These are phyloP conservation scores for Aspergillus alliaceus DNA, from an alignment of 2,329 filamentous ascomycete genomes.

Conservation along the genomic window DNA sequence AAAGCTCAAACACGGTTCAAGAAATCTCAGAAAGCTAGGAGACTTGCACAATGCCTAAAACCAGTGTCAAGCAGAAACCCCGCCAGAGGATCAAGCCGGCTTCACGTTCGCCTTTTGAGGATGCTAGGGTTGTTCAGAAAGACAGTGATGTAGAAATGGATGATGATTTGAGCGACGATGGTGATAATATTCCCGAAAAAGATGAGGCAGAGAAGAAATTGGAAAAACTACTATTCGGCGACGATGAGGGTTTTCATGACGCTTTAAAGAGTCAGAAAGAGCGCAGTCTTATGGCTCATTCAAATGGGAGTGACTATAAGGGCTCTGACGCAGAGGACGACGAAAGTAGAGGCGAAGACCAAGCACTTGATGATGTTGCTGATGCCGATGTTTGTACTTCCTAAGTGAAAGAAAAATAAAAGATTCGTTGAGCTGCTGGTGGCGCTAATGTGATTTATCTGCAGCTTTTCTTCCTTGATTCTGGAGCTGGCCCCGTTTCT, in stretches of 20 bases:
- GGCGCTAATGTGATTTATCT: constrained; percentile 1
- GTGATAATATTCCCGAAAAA: constrained; percentile 56
- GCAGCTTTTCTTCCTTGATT: constrained; percentile 79
- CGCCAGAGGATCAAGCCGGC: constrained; percentile 23
- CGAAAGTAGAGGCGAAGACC: constrained; percentile 47
- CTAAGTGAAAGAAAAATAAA: not conserved
- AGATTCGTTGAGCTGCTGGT: not conserved
- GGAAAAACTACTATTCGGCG: constrained; percentile 84
- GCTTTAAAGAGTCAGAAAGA: constrained; percentile 63
- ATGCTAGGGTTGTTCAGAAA: constrained; percentile 15
- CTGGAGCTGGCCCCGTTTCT: constrained; percentile 51
- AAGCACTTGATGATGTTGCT: constrained; percentile 63
- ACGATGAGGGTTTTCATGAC: constrained; percentile 76
- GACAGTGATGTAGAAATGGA: constrained; percentile 28
- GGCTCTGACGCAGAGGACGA: constrained; percentile 23
- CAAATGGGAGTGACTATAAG: constrained; percentile 31
- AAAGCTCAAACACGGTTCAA: not conserved
- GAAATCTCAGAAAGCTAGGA: not conserved
- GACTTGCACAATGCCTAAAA: constrained; percentile 26
- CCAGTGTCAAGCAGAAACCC: constrained; percentile 30
- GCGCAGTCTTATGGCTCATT: constrained; percentile 42
- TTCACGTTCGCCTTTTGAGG: constrained; percentile 25
- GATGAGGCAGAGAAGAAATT: constrained; percentile 83
- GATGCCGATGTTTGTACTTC: constrained; percentile 66
- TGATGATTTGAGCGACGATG: constrained; percentile 24